Evolutionary conservation across 306 rosid genomes (phyloP).

Genomic region (Sicyos baderoa): DNA sequence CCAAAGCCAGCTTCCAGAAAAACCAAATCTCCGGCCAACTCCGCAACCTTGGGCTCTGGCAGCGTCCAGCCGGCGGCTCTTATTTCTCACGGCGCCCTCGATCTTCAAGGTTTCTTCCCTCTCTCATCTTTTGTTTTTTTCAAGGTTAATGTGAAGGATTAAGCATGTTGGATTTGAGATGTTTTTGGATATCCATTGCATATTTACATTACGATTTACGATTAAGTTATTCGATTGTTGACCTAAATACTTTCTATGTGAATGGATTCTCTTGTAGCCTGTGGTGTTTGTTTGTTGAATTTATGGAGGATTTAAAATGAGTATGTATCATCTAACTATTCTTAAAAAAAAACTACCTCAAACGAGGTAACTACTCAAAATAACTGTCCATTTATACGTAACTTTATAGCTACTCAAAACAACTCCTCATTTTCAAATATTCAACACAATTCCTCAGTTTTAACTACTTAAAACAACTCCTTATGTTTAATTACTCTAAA

Average conservation of each 20-base stretch:
- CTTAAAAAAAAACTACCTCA: no score
- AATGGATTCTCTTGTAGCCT: neutral
- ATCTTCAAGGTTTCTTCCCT: conserved; percentile 28
- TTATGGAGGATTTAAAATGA: no score
- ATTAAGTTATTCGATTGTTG: neutral
- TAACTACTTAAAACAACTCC: no score
- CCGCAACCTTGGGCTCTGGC: conserved; percentile 27
- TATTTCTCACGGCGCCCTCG: conserved; percentile 27
- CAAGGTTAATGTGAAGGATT: neutral
- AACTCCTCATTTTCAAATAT: no score
- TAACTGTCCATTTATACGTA: no score
- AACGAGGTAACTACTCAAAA: no score
- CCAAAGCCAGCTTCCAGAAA: conserved; percentile 19
- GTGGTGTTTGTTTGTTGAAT: no score
- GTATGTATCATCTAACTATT: no score
- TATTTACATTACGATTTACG: neutral
- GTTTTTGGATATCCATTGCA: neutral
- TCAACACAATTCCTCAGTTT: no score
- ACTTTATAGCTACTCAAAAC: no score
- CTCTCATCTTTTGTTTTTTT: neutral
- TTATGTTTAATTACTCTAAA: no score
- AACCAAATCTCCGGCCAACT: conserved; percentile 27
- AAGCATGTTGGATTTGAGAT: neutral
- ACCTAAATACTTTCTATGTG: no score
- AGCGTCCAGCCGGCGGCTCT: conserved; percentile 28